Evolutionary conservation across 345 rosid genomes (phyloP).

Genomic region (Salix udensis): DNA sequence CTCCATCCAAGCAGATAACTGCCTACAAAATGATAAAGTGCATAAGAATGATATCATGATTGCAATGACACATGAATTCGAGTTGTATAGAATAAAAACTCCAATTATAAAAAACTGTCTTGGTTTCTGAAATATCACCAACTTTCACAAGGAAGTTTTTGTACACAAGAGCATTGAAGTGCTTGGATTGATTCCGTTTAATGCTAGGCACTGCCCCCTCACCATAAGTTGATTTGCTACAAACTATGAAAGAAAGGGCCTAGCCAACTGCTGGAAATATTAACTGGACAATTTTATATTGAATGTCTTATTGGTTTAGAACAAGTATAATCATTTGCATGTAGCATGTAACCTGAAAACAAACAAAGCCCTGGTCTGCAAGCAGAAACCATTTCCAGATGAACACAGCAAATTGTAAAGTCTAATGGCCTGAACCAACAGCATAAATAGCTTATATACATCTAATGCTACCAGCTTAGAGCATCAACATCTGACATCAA

Average conservation of each 20-base stretch:
- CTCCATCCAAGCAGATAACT: conserved; percentile 97
- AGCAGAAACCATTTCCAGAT: background rate
- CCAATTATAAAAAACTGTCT: conserved; percentile 1
- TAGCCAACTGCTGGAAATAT: conserved; percentile 1
- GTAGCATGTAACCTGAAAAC: background rate
- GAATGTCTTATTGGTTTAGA: background rate
- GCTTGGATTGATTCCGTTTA: background rate
- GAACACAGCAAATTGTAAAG: background rate
- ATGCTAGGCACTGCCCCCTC: background rate
- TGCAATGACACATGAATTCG: conserved; percentile 1
- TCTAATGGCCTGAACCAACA: background rate
- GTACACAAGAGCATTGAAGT: background rate
- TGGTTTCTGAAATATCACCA: background rate
- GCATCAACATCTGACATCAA: background rate
- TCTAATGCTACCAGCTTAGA: background rate
- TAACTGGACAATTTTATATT: background rate
- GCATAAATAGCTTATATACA: background rate
- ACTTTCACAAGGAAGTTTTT: background rate
- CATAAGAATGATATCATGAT: conserved; percentile 29
- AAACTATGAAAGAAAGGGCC: background rate
- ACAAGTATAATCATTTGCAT: background rate
- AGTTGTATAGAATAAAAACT: conserved; percentile 4
- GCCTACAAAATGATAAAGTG: conserved; percentile 60
- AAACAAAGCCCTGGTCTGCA: background rate
- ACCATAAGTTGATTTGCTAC: background rate